Percentiles rank a stretch among this genome's conserved stretches.
Conservation (phyloP, 208 protist species). For the Wallacemonas sp. region DNA sequence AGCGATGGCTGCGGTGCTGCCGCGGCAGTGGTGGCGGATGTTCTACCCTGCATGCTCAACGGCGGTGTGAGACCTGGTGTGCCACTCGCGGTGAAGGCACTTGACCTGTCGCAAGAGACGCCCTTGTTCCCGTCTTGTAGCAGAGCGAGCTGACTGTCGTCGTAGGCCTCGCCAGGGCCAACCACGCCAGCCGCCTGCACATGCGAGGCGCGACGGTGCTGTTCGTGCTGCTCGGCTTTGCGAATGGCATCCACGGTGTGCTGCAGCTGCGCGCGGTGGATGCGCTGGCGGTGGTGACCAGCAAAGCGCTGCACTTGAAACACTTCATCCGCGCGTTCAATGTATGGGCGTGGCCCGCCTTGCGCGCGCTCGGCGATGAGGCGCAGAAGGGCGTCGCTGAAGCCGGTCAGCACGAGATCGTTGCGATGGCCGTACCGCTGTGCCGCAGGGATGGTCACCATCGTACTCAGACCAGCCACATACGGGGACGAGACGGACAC, state of each 20-base stretch:
- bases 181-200: not conserved
- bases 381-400: constrained; percentile 89
- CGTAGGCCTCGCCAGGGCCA: not conserved
- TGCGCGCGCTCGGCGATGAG: constrained; percentile 88
- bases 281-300: constrained; percentile 13
- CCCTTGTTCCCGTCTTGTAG: no score
- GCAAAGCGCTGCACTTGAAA: constrained; percentile 61
- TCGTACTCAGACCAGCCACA: no score
- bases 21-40: not conserved
- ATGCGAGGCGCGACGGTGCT: not conserved
- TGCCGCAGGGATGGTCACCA: not conserved
- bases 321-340: constrained; percentile 83
- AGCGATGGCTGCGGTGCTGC: not conserved
- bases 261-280: constrained; percentile 23
- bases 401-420: constrained; percentile 91
- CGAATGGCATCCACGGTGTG: constrained; percentile 29
- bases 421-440: constrained; percentile 75
- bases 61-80: no score
- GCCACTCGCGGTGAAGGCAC: no score
- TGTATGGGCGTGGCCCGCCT: constrained; percentile 54
- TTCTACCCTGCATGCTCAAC: not conserved
- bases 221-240: constrained; percentile 16
- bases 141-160: no score
- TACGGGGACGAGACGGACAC: not conserved
- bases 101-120: no score